These are phyloP conservation scores for Pythium grandisporangium DNA, from an alignment of 352 stramenopile genomes.

Conservation along the genomic window DNA sequence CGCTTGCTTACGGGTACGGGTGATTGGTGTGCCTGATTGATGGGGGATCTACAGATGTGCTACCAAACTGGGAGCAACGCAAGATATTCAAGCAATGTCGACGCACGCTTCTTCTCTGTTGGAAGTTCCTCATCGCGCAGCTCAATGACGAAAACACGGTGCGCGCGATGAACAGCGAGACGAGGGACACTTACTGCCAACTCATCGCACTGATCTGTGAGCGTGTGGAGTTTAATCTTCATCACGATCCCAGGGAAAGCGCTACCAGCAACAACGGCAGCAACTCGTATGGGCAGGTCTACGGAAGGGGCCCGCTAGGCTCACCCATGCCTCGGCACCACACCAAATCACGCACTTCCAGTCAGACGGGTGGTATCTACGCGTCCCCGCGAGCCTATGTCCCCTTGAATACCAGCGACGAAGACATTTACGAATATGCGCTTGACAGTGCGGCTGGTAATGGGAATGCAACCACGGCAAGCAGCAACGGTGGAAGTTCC, in stretches of 20 bases:
- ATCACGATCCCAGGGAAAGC: conserved; percentile 5
- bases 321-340: background rate
- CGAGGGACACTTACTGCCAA: conserved; percentile 49
- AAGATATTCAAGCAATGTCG: conserved; percentile 50
- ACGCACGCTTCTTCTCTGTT: conserved; percentile 47
- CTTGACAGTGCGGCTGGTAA: too few species aligned
- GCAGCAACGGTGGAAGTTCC: conserved; percentile 1
- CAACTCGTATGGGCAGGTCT: background rate
- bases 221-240: conserved; percentile 56
- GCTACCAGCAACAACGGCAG: background rate
- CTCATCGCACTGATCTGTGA: conserved; percentile 53
- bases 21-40: too few species aligned
- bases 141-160: conserved; percentile 33
- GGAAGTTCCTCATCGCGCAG: conserved; percentile 55
- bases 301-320: too few species aligned
- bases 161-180: conserved; percentile 17
- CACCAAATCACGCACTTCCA: conserved; percentile 7
- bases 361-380: conserved; percentile 2
- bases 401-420: background rate
- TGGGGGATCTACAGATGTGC: too few species aligned
- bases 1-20: too few species aligned
- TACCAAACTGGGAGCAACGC: conserved; percentile 23
- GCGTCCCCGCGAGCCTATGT: background rate
- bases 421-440: background rate
- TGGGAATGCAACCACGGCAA: background rate